Conservation (phyloP, 306 rosid genomes). For the Geum urbanum region DNA sequence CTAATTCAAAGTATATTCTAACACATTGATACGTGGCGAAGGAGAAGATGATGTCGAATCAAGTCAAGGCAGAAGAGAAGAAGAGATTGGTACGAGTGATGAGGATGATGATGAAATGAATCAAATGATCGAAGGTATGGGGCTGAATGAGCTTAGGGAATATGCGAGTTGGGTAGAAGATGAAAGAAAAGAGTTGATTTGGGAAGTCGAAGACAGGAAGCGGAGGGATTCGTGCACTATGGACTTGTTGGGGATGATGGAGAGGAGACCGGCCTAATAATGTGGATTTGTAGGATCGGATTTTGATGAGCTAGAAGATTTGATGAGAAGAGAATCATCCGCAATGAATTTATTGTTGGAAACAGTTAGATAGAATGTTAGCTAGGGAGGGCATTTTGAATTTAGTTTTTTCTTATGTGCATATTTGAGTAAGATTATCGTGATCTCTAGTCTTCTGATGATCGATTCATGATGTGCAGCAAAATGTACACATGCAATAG, state of each 20-base stretch:
- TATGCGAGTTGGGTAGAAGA: not conserved
- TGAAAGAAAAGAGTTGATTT: not conserved
- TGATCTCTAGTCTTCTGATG: too few species aligned
- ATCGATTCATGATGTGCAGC: too few species aligned
- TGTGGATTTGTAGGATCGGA: not conserved
- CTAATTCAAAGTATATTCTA: too few species aligned
- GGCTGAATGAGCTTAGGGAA: not conserved
- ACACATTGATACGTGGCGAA: not conserved
- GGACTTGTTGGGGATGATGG: not conserved
- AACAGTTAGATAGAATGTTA: too few species aligned
- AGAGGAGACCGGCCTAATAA: not conserved
- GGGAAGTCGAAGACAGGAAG: not conserved
- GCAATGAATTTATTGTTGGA: not conserved
- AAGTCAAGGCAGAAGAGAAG: too few species aligned
- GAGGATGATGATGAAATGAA: not conserved
- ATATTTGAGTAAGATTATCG: too few species aligned
- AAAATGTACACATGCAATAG: too few species aligned
- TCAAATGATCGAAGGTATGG: not conserved
- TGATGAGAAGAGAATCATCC: not conserved
- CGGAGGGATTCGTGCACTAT: not conserved
- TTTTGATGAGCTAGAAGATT: not conserved
- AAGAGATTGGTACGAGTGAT: not conserved
- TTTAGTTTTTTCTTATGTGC: too few species aligned
- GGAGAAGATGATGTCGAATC: too few species aligned
- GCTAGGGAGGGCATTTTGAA: too few species aligned